phyloP scores from a whole-genome alignment of 129 eudicot genomes.

The Chrysanthemum seticuspe region DNA sequence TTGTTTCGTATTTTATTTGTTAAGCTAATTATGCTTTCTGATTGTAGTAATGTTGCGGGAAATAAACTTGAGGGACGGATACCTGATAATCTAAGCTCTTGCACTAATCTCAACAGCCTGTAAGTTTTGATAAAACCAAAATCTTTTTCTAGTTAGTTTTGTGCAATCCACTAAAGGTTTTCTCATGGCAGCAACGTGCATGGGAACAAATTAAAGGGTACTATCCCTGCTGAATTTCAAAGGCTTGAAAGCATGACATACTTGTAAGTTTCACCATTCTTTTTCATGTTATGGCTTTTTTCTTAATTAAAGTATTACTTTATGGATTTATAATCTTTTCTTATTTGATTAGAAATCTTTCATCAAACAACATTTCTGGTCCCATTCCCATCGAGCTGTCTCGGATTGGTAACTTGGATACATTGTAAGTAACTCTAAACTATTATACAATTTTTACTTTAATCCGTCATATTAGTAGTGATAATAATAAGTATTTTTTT shows the following conservation, averaged over 20 bases:
- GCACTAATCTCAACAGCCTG: constrained; percentile 97
- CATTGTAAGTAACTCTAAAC: constrained; percentile 55
- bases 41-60: constrained; percentile 80
- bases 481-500: background rate
- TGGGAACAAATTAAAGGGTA: constrained; percentile 85
- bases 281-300: background rate
- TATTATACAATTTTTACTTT: background rate
- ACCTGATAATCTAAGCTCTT: constrained; percentile 89
- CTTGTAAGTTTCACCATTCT: constrained; percentile 54
- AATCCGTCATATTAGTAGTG: background rate
- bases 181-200: constrained; percentile 59
- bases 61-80: constrained; percentile 76
- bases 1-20: background rate
- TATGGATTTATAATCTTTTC: background rate
- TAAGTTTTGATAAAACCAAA: constrained; percentile 28
- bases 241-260: constrained; percentile 98
- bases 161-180: background rate
- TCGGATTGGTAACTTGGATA: constrained; percentile 90
- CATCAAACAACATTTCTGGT: constrained; percentile 73
- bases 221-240: constrained; percentile 75
- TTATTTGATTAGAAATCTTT: constrained; percentile 62
- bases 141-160: background rate
- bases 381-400: constrained; percentile 95
- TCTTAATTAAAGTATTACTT: background rate
- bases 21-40: background rate